A percentile compares a stretch with the other conserved stretches of the same genome.
phyloP scores from a whole-genome alignment of 202 grass and related monocot genomes.

The Digitaria exilis region DNA sequence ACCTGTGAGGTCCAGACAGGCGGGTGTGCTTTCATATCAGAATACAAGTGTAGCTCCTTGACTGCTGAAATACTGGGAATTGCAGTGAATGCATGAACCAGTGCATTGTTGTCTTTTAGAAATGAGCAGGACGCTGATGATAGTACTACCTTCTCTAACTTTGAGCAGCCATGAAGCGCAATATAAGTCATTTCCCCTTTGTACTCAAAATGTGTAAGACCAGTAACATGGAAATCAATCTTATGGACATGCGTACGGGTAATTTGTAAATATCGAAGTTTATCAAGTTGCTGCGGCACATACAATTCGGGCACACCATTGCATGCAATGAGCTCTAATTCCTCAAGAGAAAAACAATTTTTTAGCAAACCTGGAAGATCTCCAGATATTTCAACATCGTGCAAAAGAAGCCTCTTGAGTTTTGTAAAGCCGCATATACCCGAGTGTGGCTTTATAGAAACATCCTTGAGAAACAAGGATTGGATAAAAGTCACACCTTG shows the following conservation, averaged over 20 bases:
- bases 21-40: neutral
- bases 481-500: neutral
- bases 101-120: neutral
- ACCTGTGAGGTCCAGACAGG: conserved; percentile 16
- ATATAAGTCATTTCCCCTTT: neutral
- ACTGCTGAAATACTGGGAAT: conserved; percentile 11
- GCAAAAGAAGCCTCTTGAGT: conserved; percentile 11
- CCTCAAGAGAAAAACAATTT: neutral
- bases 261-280: conserved; percentile 9
- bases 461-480: neutral
- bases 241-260: neutral
- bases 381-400: neutral
- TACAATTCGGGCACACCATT: neutral
- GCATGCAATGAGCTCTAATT: conserved; percentile 8
- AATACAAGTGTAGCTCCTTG: neutral
- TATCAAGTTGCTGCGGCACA: conserved; percentile 16
- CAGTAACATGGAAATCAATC: neutral
- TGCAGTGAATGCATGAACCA: neutral
- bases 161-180: conserved; percentile 6
- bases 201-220: neutral
- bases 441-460: neutral
- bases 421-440: neutral
- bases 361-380: conserved; percentile 9
- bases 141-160: neutral
- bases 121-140: neutral